These are phyloP conservation scores for Diaporthe vaccinii DNA, from an alignment of 2,329 filamentous ascomycete genomes.

Conservation along the genomic window DNA sequence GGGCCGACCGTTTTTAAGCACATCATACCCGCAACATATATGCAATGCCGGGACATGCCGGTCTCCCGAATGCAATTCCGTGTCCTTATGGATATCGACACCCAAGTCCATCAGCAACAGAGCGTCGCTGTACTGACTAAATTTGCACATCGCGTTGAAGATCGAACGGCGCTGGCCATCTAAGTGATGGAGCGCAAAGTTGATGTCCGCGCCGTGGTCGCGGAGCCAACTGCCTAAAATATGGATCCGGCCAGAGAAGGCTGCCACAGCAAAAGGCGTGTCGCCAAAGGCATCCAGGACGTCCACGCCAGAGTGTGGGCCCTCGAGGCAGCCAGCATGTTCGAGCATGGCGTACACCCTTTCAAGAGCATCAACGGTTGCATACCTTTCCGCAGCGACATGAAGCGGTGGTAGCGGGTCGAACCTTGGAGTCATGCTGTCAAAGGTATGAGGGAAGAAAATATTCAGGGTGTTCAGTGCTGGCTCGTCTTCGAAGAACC, in stretches of 20 bases:
- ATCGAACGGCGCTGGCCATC: background rate
- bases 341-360: background rate
- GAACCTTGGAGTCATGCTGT: background rate
- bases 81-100: background rate
- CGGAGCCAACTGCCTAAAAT: background rate
- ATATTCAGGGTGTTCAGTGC: background rate
- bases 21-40: background rate
- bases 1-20: background rate
- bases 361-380: background rate
- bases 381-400: background rate
- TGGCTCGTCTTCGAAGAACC: background rate
- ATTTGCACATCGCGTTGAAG: background rate
- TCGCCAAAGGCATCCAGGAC: background rate
- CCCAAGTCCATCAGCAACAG: background rate
- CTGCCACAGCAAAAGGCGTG: background rate
- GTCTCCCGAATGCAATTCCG: background rate
- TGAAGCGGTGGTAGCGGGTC: background rate
- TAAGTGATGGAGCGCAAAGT: background rate
- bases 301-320: background rate
- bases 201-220: background rate
- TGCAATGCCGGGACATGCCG: background rate
- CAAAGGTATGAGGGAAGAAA: background rate
- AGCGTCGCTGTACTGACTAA: background rate
- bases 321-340: background rate
- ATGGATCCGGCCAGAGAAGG: background rate